Conservation (phyloP, 2,329 filamentous ascomycete genomes). For the Chaetomiaceae sp. region DNA sequence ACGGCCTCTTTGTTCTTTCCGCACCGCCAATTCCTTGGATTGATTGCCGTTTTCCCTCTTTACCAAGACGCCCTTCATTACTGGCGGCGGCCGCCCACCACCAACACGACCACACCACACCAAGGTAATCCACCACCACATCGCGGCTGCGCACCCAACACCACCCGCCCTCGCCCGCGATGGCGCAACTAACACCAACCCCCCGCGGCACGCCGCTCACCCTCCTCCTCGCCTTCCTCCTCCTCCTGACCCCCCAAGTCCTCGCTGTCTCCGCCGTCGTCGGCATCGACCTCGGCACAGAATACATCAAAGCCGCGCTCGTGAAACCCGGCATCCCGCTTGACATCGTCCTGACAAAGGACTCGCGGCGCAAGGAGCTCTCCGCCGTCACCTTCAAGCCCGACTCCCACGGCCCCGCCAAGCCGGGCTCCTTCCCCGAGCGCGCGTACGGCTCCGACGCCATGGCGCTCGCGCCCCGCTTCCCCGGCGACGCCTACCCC, state of each 20-base stretch:
- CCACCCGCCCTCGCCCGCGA: slow-evolving; percentile 28
- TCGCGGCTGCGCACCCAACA: background rate
- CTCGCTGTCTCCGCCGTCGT: slow-evolving; percentile 68
- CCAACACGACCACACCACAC: background rate
- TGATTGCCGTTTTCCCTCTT: background rate
- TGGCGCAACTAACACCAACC: slow-evolving; percentile 34
- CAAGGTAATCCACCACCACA: too few species aligned
- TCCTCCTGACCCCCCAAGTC: slow-evolving; percentile 45
- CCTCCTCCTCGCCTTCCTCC: slow-evolving; percentile 35
- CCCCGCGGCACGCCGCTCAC: slow-evolving; percentile 41
- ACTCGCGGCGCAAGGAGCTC: slow-evolving; percentile 92
- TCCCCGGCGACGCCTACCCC: slow-evolving; percentile 88
- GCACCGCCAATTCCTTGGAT: background rate
- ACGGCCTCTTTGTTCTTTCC: background rate
- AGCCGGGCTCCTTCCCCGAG: slow-evolving; percentile 71
- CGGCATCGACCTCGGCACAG: slow-evolving; percentile 89
- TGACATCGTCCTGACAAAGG: slow-evolving; percentile 96
- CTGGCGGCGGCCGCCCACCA: too few species aligned
- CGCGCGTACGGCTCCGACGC: slow-evolving; percentile 90
- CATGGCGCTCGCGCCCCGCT: slow-evolving; percentile 77
- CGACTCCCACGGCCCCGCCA: slow-evolving; percentile 55
- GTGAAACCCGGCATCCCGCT: slow-evolving; percentile 96
- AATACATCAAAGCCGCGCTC: slow-evolving; percentile 92
- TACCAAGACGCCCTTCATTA: too few species aligned
- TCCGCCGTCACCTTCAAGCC: slow-evolving; percentile 94